These are phyloP conservation scores for Gossypium trilobum DNA, from an alignment of 441 rosid genomes.

Conservation along the genomic window DNA sequence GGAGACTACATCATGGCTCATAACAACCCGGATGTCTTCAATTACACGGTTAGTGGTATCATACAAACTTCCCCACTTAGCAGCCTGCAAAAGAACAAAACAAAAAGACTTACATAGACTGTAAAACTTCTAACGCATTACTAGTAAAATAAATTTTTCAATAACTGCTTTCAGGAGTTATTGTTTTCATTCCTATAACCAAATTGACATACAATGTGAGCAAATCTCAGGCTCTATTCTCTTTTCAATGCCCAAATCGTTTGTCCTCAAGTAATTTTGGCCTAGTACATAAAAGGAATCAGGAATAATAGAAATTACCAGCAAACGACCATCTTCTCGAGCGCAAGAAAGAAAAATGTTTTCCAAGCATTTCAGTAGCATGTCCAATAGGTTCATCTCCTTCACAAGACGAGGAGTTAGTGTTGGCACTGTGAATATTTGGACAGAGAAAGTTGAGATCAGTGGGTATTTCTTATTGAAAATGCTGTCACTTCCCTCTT, in stretches of 20 bases:
- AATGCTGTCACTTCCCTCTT: conserved; percentile 41
- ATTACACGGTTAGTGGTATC: conserved; percentile 63
- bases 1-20: conserved; percentile 68
- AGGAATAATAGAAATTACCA: conserved; percentile 34
- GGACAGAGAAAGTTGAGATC: conserved; percentile 81
- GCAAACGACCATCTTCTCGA: conserved; percentile 73
- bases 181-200: neutral
- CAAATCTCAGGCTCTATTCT: neutral
- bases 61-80: conserved; percentile 59
- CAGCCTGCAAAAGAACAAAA: conserved; percentile 40
- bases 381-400: conserved; percentile 65
- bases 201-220: neutral
- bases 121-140: neutral
- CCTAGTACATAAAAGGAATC: neutral
- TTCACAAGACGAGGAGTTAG: conserved; percentile 81
- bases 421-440: conserved; percentile 90
- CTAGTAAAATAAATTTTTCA: neutral
- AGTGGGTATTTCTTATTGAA: conserved; percentile 49
- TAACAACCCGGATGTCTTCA: conserved; percentile 74
- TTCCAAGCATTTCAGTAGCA: conserved; percentile 69
- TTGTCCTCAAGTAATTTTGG: neutral
- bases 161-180: neutral
- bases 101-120: conserved; percentile 10
- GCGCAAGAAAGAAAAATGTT: conserved; percentile 58
- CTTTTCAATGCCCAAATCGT: neutral